Conservation (phyloP, 2,329 filamentous ascomycete species). For the Fusarium sp. region DNA sequence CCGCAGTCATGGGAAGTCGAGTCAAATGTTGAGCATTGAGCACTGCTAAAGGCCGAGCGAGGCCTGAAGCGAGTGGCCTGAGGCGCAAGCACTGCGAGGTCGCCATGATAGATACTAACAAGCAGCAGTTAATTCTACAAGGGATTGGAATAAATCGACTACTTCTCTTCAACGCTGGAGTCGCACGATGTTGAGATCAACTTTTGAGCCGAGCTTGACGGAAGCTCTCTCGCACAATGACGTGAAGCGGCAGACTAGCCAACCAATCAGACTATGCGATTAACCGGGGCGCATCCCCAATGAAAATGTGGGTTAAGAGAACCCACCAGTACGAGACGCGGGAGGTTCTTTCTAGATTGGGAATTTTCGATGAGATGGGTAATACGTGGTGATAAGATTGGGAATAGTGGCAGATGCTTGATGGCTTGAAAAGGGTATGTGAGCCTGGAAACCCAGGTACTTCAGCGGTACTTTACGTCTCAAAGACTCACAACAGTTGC, state of each 20-base stretch:
- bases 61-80: slow-evolving; percentile 35
- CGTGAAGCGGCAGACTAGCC: slow-evolving; percentile 12
- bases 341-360: slow-evolving; percentile 26
- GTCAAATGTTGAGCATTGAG: slow-evolving; percentile 25
- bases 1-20: slow-evolving; percentile 40
- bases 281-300: slow-evolving; percentile 17
- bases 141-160: background rate
- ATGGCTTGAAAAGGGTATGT: slow-evolving; percentile 1
- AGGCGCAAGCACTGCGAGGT: slow-evolving; percentile 37
- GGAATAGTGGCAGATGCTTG: slow-evolving; percentile 17
- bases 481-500: slow-evolving; percentile 21
- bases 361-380: slow-evolving; percentile 22
- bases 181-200: slow-evolving; percentile 7
- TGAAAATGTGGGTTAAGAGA: slow-evolving; percentile 25
- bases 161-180: background rate
- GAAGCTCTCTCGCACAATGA: slow-evolving; percentile 29
- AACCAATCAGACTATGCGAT: slow-evolving; percentile 26
- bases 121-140: background rate
- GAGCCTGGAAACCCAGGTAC: slow-evolving; percentile 10
- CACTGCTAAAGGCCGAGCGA: slow-evolving; percentile 36
- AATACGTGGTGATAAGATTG: slow-evolving; percentile 14
- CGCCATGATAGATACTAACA: slow-evolving; percentile 33
- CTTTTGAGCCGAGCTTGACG: slow-evolving; percentile 25
- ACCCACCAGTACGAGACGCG: slow-evolving; percentile 28
- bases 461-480: background rate